These are phyloP conservation scores for Colletotrichum brevisporum DNA, from an alignment of 2,329 filamentous ascomycete species.

Conservation along the genomic window DNA sequence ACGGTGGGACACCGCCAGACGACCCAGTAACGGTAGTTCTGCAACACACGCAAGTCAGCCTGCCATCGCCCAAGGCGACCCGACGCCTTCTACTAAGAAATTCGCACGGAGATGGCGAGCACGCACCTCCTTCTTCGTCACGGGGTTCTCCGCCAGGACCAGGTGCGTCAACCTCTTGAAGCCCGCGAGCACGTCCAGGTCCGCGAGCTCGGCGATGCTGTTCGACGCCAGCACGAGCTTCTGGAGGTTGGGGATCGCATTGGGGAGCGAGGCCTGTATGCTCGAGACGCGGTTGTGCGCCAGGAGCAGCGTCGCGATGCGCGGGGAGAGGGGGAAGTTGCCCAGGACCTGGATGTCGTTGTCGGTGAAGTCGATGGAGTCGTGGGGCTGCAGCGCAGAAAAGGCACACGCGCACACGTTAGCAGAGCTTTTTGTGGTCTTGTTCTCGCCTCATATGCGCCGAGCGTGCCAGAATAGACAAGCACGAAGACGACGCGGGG, in stretches of 20 bases:
- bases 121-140: conserved; percentile 90
- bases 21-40: conserved; percentile 95
- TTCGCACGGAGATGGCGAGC: not conserved
- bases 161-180: conserved; percentile 83
- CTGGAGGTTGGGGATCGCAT: conserved; percentile 84
- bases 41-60: conserved; percentile 32
- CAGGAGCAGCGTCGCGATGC: conserved; percentile 88
- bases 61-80: not conserved
- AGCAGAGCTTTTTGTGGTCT: too few species aligned
- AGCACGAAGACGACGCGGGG: not conserved
- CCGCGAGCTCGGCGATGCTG: conserved; percentile 84
- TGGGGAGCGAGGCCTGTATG: conserved; percentile 82
- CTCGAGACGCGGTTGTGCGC: conserved; percentile 88
- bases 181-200: conserved; percentile 83
- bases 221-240: conserved; percentile 89
- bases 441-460: too few species aligned
- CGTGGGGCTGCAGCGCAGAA: conserved; percentile 77
- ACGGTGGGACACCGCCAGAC: conserved; percentile 89
- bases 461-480: too few species aligned
- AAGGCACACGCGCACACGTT: too few species aligned
- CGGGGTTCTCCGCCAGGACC: conserved; percentile 87
- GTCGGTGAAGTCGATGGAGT: conserved; percentile 98
- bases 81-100: too few species aligned
- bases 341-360: conserved; percentile 92
- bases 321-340: conserved; percentile 93